phyloP scores from a whole-genome alignment of 73 alveolate species.

The Paramecium primaurelia region DNA sequence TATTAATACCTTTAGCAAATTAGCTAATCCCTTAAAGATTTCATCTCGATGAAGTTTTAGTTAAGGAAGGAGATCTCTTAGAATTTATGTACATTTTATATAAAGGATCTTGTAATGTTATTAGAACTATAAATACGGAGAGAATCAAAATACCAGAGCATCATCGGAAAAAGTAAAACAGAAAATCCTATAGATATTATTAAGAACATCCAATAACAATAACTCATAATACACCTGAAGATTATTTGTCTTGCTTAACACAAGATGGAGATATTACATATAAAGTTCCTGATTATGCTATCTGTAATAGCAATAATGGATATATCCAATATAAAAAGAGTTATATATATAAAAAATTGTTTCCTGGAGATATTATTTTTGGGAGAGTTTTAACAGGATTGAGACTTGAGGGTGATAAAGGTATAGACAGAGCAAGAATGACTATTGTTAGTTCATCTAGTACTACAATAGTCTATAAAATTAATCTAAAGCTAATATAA shows the following conservation, averaged over 20 bases:
- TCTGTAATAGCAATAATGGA: neutral
- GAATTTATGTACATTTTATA: slow-evolving; percentile 13
- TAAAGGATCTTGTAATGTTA: slow-evolving; percentile 50
- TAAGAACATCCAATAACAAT: neutral
- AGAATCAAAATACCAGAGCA: slow-evolving; percentile 11
- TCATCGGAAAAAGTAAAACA: neutral
- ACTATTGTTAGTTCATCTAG: slow-evolving; percentile 23
- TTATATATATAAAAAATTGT: slow-evolving; percentile 21
- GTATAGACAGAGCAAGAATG: slow-evolving; percentile 38
- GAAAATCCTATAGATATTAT: neutral
- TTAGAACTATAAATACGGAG: neutral
- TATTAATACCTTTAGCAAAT: slow-evolving; percentile 27
- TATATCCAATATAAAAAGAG: slow-evolving; percentile 5
- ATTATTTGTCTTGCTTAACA: neutral
- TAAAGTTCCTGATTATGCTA: slow-evolving; percentile 35
- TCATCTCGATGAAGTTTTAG: slow-evolving; percentile 24
- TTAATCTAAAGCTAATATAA: neutral
- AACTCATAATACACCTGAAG: neutral
- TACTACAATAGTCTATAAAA: slow-evolving; percentile 13
- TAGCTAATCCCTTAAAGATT: neutral
- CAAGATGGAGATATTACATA: slow-evolving; percentile 7
- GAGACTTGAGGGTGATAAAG: neutral
- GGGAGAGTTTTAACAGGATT: slow-evolving; percentile 43
- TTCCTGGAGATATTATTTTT: slow-evolving; percentile 12
- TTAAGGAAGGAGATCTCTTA: neutral